Evolutionary conservation across 768 basidiomycete species (phyloP).

Genomic region (Glaciozyma antarctica): DNA sequence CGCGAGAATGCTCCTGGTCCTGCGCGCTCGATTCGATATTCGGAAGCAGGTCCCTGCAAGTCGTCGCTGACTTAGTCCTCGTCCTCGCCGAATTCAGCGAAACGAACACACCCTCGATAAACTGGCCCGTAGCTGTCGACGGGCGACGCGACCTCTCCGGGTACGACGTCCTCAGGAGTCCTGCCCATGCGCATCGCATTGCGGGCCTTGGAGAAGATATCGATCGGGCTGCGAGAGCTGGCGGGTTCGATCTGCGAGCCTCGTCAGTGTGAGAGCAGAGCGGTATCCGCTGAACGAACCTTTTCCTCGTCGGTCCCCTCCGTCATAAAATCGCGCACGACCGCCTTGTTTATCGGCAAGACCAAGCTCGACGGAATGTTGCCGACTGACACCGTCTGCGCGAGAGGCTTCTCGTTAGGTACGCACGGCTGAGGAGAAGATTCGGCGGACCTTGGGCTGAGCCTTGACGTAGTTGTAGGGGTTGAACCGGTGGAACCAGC

Average conservation of each 20-base stretch:
- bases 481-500: slow-evolving; percentile 71
- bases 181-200: not conserved
- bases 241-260: not conserved
- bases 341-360: slow-evolving; percentile 60
- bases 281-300: not conserved
- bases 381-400: slow-evolving; percentile 59
- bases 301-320: not conserved
- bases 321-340: slow-evolving; percentile 46
- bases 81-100: not conserved
- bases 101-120: not conserved
- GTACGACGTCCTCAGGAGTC: not conserved
- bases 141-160: not conserved
- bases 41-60: not conserved
- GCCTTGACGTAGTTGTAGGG: slow-evolving; percentile 67
- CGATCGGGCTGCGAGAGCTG: not conserved
- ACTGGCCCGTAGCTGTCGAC: not conserved
- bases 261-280: not conserved
- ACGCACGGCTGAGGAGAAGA: no score
- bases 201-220: not conserved
- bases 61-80: slow-evolving; percentile 19
- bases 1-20: not conserved
- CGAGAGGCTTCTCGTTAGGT: slow-evolving; percentile 46
- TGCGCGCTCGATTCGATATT: not conserved
- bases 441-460: slow-evolving; percentile 46
- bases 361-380: slow-evolving; percentile 62